phyloP scores from a whole-genome alignment of 495 filamentous ascomycete genomes.

The Penicillium pulvis region DNA sequence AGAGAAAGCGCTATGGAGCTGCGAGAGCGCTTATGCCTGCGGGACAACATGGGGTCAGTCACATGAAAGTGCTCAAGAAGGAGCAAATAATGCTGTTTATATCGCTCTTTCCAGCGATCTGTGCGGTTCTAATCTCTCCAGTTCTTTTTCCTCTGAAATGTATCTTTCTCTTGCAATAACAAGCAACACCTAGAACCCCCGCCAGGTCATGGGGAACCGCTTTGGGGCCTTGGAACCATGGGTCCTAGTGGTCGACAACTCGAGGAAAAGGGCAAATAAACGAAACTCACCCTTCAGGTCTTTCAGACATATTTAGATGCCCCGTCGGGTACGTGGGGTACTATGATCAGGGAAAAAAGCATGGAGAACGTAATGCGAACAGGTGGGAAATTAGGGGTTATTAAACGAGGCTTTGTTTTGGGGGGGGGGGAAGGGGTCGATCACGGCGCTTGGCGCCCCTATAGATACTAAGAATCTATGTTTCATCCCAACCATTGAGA shows the following conservation, averaged over 20 bases:
- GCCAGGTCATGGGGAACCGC: background rate
- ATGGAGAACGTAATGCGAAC: background rate
- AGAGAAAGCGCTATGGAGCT: slow-evolving; percentile 55
- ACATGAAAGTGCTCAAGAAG: slow-evolving; percentile 14
- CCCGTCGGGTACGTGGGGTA: background rate
- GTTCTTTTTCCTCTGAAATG: background rate
- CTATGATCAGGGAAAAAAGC: background rate
- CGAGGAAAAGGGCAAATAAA: background rate
- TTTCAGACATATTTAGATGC: slow-evolving; percentile 23
- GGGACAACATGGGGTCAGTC: slow-evolving; percentile 30
- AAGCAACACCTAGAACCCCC: background rate
- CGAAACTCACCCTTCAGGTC: slow-evolving; percentile 31
- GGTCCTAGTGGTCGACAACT: slow-evolving; percentile 12
- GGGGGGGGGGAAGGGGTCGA: slow-evolving; percentile 13
- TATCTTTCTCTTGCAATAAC: background rate
- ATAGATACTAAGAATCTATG: slow-evolving; percentile 1
- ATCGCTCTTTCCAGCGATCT: background rate
- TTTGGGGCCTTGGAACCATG: slow-evolving; percentile 19
- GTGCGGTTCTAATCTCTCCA: background rate
- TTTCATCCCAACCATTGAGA: background rate
- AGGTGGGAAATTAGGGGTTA: background rate
- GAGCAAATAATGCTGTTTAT: background rate
- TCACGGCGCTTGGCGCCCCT: slow-evolving; percentile 22
- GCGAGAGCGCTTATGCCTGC: slow-evolving; percentile 57
- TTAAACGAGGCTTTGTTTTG: slow-evolving; percentile 7